Conservation (phyloP, 106 monocot species). For the Triglochin maritima region DNA sequence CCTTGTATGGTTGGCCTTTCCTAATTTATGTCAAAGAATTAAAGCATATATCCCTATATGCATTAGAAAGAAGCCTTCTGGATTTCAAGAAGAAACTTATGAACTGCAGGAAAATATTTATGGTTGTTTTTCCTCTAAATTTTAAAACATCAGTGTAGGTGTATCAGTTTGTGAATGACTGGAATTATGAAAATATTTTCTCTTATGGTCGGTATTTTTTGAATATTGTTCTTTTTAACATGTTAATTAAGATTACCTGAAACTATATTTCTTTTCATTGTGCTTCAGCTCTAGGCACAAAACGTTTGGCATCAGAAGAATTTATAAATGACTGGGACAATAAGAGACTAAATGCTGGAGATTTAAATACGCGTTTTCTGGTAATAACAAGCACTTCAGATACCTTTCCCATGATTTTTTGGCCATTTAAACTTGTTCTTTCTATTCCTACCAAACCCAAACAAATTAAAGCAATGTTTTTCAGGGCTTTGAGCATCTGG, state of each 20-base stretch:
- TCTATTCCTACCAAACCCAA: conserved; percentile 2
- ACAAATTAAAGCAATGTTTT: conserved; percentile 10
- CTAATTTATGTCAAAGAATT: too few species aligned
- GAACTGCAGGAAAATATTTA: too few species aligned
- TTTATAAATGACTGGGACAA: conserved; percentile 50
- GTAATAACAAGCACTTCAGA: conserved; percentile 11
- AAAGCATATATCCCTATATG: too few species aligned
- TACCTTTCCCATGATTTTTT: neutral
- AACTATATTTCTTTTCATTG: conserved; percentile 1
- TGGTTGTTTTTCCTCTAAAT: too few species aligned
- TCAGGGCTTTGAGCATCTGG: conserved; percentile 27
- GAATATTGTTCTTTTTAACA: too few species aligned
- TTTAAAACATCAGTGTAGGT: too few species aligned
- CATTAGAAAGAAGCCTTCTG: too few species aligned
- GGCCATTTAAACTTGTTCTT: neutral
- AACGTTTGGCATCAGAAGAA: conserved; percentile 58
- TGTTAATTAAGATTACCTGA: neutral
- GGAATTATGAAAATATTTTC: too few species aligned
- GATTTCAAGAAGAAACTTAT: too few species aligned
- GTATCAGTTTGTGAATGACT: too few species aligned
- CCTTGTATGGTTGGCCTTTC: too few species aligned
- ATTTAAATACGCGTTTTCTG: conserved; percentile 22
- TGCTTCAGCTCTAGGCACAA: conserved; percentile 45
- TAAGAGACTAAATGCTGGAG: conserved; percentile 64
- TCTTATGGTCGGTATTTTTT: too few species aligned